phyloP scores from a whole-genome alignment of 108 stramenopile genomes.

The Conticribra guillardii region DNA sequence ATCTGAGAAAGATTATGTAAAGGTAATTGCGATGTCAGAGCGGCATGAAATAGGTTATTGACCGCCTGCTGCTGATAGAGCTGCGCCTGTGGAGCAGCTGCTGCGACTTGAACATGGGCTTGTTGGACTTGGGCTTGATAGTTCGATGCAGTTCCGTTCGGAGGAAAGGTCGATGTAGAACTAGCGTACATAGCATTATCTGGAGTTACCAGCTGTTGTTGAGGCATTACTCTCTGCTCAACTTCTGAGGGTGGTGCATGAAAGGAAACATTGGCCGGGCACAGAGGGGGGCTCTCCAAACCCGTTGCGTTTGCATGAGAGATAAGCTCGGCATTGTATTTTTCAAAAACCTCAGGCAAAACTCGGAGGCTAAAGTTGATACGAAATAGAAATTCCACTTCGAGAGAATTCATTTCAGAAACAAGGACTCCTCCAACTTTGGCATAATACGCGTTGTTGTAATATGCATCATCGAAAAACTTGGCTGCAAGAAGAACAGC shows the following conservation, averaged over 20 bases:
- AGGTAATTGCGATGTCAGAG: background rate
- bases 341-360: slow-evolving; percentile 79
- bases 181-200: too few species aligned
- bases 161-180: too few species aligned
- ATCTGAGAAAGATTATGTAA: slow-evolving; percentile 27
- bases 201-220: too few species aligned
- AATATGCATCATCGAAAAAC: slow-evolving; percentile 99
- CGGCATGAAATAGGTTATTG: background rate
- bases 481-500: slow-evolving; percentile 96
- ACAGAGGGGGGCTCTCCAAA: slow-evolving; percentile 4
- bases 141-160: too few species aligned
- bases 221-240: too few species aligned
- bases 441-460: slow-evolving; percentile 98
- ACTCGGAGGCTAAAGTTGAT: slow-evolving; percentile 96
- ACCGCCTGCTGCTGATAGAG: slow-evolving; percentile 10
- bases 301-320: slow-evolving; percentile 55
- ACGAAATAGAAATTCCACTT: slow-evolving; percentile 94
- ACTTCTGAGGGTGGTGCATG: too few species aligned
- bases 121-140: too few species aligned
- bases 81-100: background rate
- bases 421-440: slow-evolving; percentile 92
- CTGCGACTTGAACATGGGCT: too few species aligned
- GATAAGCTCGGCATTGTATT: slow-evolving; percentile 82
- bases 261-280: background rate
- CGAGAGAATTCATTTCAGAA: slow-evolving; percentile 92